Evolutionary conservation across 2,329 filamentous ascomycete genomes (phyloP).

Genomic region (Cryphonectria radicalis): DNA sequence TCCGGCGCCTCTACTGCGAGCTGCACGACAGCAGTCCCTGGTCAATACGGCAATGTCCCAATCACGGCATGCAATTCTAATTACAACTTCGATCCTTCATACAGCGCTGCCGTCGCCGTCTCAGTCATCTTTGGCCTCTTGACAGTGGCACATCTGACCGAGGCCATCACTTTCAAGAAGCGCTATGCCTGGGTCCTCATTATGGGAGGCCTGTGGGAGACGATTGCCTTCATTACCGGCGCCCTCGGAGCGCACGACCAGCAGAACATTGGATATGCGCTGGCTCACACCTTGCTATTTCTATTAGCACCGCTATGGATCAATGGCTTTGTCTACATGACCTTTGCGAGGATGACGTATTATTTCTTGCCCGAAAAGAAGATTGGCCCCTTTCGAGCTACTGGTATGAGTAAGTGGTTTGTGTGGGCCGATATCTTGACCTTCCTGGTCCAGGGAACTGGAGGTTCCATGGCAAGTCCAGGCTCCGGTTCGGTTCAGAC

Average conservation of each 20-base stretch:
- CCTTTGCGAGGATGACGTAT: conserved; percentile 45
- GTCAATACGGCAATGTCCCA: conserved; percentile 35
- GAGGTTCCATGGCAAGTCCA: conserved; percentile 42
- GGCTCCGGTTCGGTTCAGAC: conserved; percentile 34
- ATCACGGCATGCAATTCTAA: conserved; percentile 36
- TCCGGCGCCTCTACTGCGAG: background rate
- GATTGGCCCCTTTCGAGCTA: conserved; percentile 38
- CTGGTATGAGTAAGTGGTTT: conserved; percentile 49
- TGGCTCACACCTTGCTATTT: conserved; percentile 43
- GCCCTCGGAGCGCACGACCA: conserved; percentile 44
- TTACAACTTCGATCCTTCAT: conserved; percentile 37
- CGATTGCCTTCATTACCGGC: conserved; percentile 43
- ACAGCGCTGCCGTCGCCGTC: conserved; percentile 35
- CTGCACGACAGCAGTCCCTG: conserved; percentile 22
- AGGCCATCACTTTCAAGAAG: conserved; percentile 33
- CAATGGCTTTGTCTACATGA: conserved; percentile 52
- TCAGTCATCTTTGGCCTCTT: conserved; percentile 36
- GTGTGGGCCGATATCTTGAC: conserved; percentile 53
- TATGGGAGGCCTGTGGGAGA: conserved; percentile 47
- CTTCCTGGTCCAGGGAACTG: conserved; percentile 50
- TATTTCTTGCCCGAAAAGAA: conserved; percentile 42
- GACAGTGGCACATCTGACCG: conserved; percentile 32
- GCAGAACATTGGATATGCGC: conserved; percentile 40
- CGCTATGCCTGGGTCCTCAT: conserved; percentile 43
- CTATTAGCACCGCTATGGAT: conserved; percentile 50